Evolutionary conservation across 169 alveolate species (phyloP), one percentile per base, ranked within the genome.

Genomic region (Theileria parva): DNA sequence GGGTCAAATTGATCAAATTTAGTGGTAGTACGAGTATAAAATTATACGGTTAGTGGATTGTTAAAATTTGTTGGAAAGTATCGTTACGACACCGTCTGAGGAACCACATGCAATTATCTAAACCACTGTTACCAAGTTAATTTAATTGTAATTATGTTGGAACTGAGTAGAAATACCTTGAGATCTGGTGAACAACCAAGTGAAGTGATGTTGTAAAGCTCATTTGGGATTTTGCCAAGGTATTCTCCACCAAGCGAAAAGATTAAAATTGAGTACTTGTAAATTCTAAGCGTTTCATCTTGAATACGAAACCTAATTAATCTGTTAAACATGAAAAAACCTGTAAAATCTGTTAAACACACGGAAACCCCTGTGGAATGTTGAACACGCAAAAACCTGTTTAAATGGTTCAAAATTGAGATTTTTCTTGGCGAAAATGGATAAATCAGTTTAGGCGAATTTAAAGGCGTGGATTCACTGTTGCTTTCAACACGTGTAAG

Each of bases 81-180:
- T 21, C 11, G 51, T 71, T 4, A 71, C 79, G 66, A 63, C 3
- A 21, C 79, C 79, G 12, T 71, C 74, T 9, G 79, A 59, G 17
- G 79, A 57, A 21, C 79, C 79, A 17, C 79, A 71, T 3, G 53
- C 79, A 57, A 71, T 39, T 30, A 28, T 15, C 79, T 71, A 30
- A 71, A 71, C 15, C 21, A 63, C 2, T 4, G 3, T 44, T 44
- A 32, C 37, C 37, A 32, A 32, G 37, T 32, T 32, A 32, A 32
- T 5, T 32, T 32, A 1, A 2, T 32, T 32, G 5, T 32, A 32
- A 32, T 32, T 32, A 32, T n/a, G 37, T 32, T 32, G 37, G 9
- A 28, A 71, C 7, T 32, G 32, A 11, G 17, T 32, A 11, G 7
- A 17, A 5, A 4, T 71, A 71, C 79, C 3, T 23, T 59, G 74